Base-by-base conservation (phyloP, 208 protist species). In the Trypanosoma platydactyli region DNA sequence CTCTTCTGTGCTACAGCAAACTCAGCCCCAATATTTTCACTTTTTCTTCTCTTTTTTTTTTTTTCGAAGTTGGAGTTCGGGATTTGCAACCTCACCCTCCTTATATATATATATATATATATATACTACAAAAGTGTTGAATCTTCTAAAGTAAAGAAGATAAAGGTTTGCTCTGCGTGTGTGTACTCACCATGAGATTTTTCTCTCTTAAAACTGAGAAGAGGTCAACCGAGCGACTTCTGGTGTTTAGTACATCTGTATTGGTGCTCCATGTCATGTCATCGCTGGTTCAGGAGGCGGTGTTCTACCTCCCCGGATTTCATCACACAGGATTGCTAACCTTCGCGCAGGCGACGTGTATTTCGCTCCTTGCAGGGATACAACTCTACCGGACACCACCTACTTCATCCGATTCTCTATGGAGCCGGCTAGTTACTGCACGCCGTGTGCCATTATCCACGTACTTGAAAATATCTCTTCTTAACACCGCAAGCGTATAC, bases 231-330 rank as follows among this genome's bases (percentile, higher is more conserved):
- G 30, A 55, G 46, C 71, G 63, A 18, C 75, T 90, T 24, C 41
- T 73, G 20, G 7, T 48, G 15, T 64, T 83, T 12, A 57, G 73
- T 48, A 13, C 42, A 20, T 76, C 57, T 22, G 73, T 77, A 12
- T 13, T 90, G 9, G 35, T 82, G 1, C 85, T 84, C 41, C 77
- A 85, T 58, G 60, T 85, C 16, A 51, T 81, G 20, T 77, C 66
- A 27, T 79, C 80, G 9, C 24, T 71, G n/a, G 24, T 80, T 0
- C 76, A 86, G 51, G 80, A 90, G 46, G 45, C n/a, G 0, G 66
- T 90, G 2, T 90, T 90, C 53, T 75, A 90, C 52, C 50, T 86
- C 24, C 84, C 84, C 15, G 74, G 68, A 25, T 86, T 84, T 68
- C 48, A 71, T n/a, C 73, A 83, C 51, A 61, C 73, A 16, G 49